These are phyloP conservation scores for Talaromyces sp. DNA, from an alignment of 2,329 filamentous ascomycete species.

Conservation along the genomic window DNA sequence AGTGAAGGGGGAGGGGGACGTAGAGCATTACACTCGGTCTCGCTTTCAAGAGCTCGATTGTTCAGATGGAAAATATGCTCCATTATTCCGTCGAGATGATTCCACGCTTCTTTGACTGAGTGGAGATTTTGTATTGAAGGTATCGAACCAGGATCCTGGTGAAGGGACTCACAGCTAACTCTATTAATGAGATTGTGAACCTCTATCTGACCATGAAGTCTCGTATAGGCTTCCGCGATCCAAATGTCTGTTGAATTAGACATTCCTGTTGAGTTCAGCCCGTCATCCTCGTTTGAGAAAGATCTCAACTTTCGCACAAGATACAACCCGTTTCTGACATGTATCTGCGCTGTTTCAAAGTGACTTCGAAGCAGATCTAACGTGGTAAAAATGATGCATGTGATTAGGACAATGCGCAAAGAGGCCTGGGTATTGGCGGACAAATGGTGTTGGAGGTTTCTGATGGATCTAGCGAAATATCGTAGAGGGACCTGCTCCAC, in stretches of 20 bases:
- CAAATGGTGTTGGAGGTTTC: slow-evolving; percentile 1
- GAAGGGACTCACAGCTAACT: not conserved
- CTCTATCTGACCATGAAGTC: slow-evolving; percentile 5
- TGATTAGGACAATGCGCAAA: slow-evolving; percentile 8
- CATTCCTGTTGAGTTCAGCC: not conserved
- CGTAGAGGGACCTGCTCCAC: not conserved
- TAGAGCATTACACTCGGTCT: not conserved
- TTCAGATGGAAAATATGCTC: not conserved
- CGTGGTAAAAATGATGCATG: slow-evolving; percentile 5
- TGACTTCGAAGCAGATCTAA: slow-evolving; percentile 10
- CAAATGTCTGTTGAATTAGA: not conserved
- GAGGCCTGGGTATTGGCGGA: slow-evolving; percentile 1
- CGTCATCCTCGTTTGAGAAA: not conserved
- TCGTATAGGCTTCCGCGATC: slow-evolving; percentile 3
- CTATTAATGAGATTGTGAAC: not conserved
- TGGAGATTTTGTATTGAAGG: not conserved
- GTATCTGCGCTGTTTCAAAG: slow-evolving; percentile 2
- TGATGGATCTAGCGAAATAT: slow-evolving; percentile 9
- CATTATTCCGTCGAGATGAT: not conserved
- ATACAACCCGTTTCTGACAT: slow-evolving; percentile 4
- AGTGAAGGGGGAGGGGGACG: not conserved
- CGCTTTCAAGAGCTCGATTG: not conserved
- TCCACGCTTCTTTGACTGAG: slow-evolving; percentile 11
- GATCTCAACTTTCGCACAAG: not conserved
- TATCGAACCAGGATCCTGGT: not conserved